Conservation (phyloP, 306 rosid species). For the Prinsepia uniflora region DNA sequence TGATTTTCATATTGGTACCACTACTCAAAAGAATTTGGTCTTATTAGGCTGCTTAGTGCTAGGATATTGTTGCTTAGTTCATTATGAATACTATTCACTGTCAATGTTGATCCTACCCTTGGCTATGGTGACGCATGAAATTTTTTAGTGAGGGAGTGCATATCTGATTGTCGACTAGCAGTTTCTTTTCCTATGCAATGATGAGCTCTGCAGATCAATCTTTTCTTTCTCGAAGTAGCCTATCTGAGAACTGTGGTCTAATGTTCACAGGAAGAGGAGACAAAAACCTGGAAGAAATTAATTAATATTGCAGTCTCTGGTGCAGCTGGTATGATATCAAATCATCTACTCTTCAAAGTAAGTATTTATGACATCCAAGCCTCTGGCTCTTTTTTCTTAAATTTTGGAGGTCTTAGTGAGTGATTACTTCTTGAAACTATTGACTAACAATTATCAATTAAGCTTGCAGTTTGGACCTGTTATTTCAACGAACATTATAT, state of each 20-base stretch:
- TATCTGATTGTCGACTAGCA: neutral
- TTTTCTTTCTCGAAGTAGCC: neutral
- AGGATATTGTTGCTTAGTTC: neutral
- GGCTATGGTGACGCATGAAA: too few species aligned
- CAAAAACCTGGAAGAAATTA: conserved; percentile 82
- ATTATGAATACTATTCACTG: too few species aligned
- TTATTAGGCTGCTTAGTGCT: neutral
- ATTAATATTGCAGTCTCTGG: conserved; percentile 90
- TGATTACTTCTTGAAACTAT: neutral
- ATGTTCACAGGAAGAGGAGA: conserved; percentile 84
- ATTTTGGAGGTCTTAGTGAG: neutral
- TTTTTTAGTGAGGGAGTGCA: neutral
- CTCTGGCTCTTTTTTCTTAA: neutral
- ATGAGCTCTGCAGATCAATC: neutral
- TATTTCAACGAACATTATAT: neutral
- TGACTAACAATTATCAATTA: neutral
- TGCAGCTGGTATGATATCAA: conserved; percentile 98
- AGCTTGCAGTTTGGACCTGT: neutral
- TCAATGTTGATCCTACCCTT: neutral
- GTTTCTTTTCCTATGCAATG: neutral
- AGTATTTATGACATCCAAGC: conserved; percentile 24
- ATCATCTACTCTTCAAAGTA: conserved; percentile 94
- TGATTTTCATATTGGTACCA: neutral
- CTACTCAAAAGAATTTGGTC: neutral
- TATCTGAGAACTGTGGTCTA: conserved; percentile 10